These are phyloP conservation scores for Xylaria arbuscula DNA, from an alignment of 2,329 filamentous ascomycete species.

Conservation along the genomic window DNA sequence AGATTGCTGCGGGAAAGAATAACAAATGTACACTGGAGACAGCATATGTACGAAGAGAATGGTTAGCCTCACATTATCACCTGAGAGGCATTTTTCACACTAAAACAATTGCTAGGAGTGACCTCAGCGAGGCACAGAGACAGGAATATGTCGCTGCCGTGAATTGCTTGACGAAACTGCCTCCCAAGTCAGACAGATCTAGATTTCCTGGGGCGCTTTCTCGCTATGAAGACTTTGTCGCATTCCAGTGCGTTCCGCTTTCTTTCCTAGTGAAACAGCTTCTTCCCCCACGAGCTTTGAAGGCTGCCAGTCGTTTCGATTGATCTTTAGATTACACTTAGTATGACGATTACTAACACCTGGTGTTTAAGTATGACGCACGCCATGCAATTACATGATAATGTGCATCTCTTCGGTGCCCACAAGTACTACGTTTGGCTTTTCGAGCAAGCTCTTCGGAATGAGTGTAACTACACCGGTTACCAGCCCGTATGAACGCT, in stretches of 20 bases:
- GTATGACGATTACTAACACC: too few species aligned
- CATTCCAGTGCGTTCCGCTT: constrained; percentile 33
- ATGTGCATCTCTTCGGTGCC: constrained; percentile 45
- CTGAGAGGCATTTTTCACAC: not conserved
- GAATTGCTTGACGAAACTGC: constrained; percentile 46
- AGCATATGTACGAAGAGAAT: constrained; percentile 46
- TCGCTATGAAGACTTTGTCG: constrained; percentile 51
- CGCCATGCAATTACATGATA: constrained; percentile 47
- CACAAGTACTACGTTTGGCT: constrained; percentile 50
- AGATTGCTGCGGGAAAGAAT: constrained; percentile 41
- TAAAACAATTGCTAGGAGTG: constrained; percentile 44
- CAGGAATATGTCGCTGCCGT: constrained; percentile 49
- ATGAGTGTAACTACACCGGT: constrained; percentile 51
- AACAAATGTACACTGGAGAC: constrained; percentile 48
- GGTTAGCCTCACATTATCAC: constrained; percentile 39
- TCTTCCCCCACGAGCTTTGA: too few species aligned
- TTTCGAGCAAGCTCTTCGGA: constrained; percentile 50
- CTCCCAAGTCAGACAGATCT: constrained; percentile 41
- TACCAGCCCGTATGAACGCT: constrained; percentile 47
- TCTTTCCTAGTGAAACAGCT: too few species aligned
- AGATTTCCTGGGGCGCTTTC: constrained; percentile 48
- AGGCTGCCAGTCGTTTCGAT: too few species aligned
- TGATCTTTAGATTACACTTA: too few species aligned
- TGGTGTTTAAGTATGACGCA: constrained; percentile 39
- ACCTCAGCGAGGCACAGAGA: constrained; percentile 45